Percentiles rank a stretch among this genome's conserved stretches.
These are phyloP conservation scores for Amanita thiersii DNA, from an alignment of 768 basidiomycete species.

Conservation along the genomic window DNA sequence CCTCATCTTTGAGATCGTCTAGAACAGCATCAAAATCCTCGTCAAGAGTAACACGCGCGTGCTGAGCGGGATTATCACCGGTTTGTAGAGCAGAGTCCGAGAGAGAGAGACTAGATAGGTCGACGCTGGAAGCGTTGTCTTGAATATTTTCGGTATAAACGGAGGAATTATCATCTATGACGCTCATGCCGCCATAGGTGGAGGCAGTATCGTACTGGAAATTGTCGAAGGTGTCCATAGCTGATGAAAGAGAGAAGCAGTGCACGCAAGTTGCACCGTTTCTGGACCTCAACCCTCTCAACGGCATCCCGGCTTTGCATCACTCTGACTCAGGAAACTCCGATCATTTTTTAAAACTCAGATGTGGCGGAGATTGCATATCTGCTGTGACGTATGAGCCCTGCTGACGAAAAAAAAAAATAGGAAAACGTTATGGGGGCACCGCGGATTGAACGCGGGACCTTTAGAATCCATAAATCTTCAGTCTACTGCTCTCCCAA, in stretches of 20 bases:
- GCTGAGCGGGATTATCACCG: constrained; percentile 30
- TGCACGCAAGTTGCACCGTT: background rate
- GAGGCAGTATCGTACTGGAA: constrained; percentile 82
- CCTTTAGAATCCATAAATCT: constrained; percentile 51
- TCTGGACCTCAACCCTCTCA: background rate
- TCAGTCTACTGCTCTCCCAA: constrained; percentile 74
- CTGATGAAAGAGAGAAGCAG: constrained; percentile 13
- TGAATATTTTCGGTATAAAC: constrained; percentile 70
- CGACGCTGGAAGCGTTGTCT: constrained; percentile 49
- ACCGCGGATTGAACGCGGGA: constrained; percentile 77
- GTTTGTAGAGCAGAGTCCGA: constrained; percentile 39
- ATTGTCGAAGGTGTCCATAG: constrained; percentile 82
- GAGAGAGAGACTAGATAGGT: constrained; percentile 61
- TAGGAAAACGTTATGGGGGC: constrained; percentile 38
- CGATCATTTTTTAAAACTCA: background rate
- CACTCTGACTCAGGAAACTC: background rate
- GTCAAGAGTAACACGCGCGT: constrained; percentile 35
- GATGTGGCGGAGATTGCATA: background rate
- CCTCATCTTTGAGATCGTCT: constrained; percentile 83
- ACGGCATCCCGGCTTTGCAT: constrained; percentile 2
- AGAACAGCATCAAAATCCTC: constrained; percentile 89
- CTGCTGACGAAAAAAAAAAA: background rate
- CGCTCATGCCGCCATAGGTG: constrained; percentile 66
- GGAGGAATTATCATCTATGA: constrained; percentile 75
- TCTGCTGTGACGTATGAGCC: background rate